Evolutionary conservation across 2,329 filamentous ascomycete species (phyloP), one percentile per base, ranked within the genome.

Genomic region (Hymenoscyphus infarciens): DNA sequence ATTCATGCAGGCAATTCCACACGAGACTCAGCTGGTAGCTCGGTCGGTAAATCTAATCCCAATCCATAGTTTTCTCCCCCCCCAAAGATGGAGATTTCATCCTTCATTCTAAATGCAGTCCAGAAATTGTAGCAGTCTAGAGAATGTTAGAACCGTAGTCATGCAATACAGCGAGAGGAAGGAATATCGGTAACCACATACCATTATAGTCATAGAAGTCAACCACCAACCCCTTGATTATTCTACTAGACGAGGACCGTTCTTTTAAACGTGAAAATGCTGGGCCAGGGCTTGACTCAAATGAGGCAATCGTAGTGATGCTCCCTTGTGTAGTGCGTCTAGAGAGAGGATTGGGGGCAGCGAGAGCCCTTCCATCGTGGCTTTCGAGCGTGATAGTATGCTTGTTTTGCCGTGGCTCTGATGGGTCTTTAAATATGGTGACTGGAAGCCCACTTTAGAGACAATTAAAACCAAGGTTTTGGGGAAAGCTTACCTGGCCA

Each of bases 141-240:
- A 3, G 54, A 1, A 45, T 33, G 15, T 57, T 54, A 52, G 19
- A 11, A 25, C 3, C 6, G 1, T 52, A 2, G 3, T 13, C 8
- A 22, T 13, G 22, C 4, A 49, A 2, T 8, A 2, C 15, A 6
- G 15, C 5, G 39, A 1, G 13, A 11, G 8, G 11, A 49, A 49
- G 1, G 42, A 22, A 25, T 7, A 11, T 19, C 10, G 1, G 15
- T 16, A n/a, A 42, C 6, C 19, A 58, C 61, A 16, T 60, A 67
- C 65, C 63, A 55, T 31, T 35, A 52, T 45, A 25, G 52, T 65
- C 63, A 59, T 64, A 62, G 54, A 69, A 69, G 11, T 69, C 66
- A 35, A 69, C 39, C 10, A 62, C 39, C 38, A 69, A 49, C 15
- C 66, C 67, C 29, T 57, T 66, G 1, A 69, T 61, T 39, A 55